These are phyloP conservation scores for Scorias spongiosa DNA, from an alignment of 2,329 filamentous ascomycete species.

Conservation along the genomic window DNA sequence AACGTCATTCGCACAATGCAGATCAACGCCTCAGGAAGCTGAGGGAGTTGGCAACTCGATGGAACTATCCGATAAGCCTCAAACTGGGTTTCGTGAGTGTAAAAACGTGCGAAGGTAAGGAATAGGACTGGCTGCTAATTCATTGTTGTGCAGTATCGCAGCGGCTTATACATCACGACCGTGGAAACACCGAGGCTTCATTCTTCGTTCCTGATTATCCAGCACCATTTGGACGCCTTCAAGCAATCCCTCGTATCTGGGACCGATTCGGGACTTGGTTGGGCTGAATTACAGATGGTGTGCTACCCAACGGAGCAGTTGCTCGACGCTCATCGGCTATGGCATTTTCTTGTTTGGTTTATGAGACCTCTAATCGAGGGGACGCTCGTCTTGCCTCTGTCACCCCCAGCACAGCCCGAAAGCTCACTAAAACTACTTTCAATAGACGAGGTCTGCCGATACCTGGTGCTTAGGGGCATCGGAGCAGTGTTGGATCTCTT, in stretches of 20 bases:
- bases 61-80: too few species aligned
- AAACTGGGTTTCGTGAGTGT: too few species aligned
- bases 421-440: background rate
- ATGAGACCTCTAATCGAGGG: background rate
- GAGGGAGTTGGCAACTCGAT: too few species aligned
- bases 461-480: background rate
- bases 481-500: background rate
- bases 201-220: slow-evolving; percentile 1
- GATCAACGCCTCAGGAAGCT: too few species aligned
- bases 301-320: slow-evolving; percentile 1
- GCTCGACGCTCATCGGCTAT: background rate
- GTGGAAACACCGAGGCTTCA: background rate
- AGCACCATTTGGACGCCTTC: slow-evolving; percentile 2
- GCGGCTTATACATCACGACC: too few species aligned
- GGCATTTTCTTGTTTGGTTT: slow-evolving; percentile 1
- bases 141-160: too few species aligned
- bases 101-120: too few species aligned
- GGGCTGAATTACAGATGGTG: too few species aligned
- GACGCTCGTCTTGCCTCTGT: background rate
- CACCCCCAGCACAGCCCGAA: background rate
- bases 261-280: background rate
- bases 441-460: background rate
- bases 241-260: background rate
- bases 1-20: background rate
- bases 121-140: too few species aligned